phyloP scores from a whole-genome alignment of 768 basidiomycete species.

The Tulasnella calospora region DNA sequence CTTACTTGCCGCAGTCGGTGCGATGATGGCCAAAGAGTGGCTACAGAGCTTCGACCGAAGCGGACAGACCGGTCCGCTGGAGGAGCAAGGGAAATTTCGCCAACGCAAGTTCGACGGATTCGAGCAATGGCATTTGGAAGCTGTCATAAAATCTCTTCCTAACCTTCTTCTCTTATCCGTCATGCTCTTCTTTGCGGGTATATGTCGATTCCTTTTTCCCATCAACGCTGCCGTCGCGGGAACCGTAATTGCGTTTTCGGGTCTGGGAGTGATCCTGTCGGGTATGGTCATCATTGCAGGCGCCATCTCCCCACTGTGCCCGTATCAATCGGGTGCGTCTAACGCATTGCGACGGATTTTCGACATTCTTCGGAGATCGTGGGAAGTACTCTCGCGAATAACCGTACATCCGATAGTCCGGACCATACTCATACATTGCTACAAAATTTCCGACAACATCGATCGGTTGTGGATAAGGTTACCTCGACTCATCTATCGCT shows the following conservation, averaged over 20 bases:
- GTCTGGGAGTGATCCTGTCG: not conserved
- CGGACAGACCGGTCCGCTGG: not conserved
- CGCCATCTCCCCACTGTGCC: not conserved
- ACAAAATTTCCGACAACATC: too few species aligned
- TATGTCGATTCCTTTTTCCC: not conserved
- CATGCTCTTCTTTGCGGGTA: not conserved
- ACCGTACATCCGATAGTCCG: not conserved
- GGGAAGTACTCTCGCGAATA: not conserved
- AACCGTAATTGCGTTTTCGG: not conserved
- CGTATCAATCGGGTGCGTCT: not conserved
- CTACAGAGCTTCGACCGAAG: not conserved
- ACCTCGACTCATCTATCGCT: too few species aligned
- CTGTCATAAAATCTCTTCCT: not conserved
- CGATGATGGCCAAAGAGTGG: slow-evolving; percentile 8
- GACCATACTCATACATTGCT: too few species aligned
- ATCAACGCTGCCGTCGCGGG: slow-evolving; percentile 3
- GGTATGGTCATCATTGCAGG: not conserved
- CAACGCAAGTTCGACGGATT: not conserved
- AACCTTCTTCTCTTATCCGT: not conserved
- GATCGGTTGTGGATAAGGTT: too few species aligned
- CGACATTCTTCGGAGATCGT: not conserved
- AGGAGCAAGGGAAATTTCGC: not conserved
- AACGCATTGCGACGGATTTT: not conserved
- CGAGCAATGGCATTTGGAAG: slow-evolving; percentile 5
- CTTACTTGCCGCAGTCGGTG: too few species aligned